These are phyloP conservation scores for Pyrenophora teres DNA, from an alignment of 2,329 filamentous ascomycete genomes.

Conservation along the genomic window DNA sequence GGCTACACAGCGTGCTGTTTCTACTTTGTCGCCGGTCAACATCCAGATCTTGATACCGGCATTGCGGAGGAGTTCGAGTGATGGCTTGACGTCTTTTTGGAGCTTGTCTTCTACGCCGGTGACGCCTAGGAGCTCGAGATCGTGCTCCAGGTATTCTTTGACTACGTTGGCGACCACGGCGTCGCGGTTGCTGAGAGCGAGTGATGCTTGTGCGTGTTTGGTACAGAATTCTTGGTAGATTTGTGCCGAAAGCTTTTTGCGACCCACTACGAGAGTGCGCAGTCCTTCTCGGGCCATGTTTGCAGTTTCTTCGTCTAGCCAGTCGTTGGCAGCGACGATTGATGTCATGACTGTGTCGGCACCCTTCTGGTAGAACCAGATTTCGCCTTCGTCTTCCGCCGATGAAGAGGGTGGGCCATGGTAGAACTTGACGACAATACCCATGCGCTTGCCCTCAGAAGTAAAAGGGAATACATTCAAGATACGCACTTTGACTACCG, in stretches of 20 bases:
- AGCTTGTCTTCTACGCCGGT: slow-evolving; percentile 98
- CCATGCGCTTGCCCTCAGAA: slow-evolving; percentile 97
- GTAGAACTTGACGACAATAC: slow-evolving; percentile 88
- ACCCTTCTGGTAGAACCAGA: slow-evolving; percentile 99
- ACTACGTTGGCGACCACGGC: slow-evolving; percentile 79
- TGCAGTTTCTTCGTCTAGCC: slow-evolving; percentile 98
- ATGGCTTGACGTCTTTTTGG: slow-evolving; percentile 93
- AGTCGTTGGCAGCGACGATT: slow-evolving; percentile 95
- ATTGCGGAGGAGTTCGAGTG: slow-evolving; percentile 90
- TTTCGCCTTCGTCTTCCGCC: slow-evolving; percentile 67
- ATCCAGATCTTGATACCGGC: slow-evolving; percentile 99
- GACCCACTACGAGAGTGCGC: slow-evolving; percentile 91
- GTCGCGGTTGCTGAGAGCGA: slow-evolving; percentile 81
- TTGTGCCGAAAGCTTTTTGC: slow-evolving; percentile 77
- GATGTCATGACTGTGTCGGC: slow-evolving; percentile 98
- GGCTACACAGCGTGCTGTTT: slow-evolving; percentile 94
- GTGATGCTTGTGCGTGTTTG: slow-evolving; percentile 76
- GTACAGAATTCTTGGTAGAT: slow-evolving; percentile 81
- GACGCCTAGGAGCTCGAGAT: slow-evolving; percentile 92
- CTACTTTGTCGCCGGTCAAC: slow-evolving; percentile 97
- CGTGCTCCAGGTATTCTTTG: slow-evolving; percentile 78
- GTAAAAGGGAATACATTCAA: slow-evolving; percentile 97
- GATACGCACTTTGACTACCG: slow-evolving; percentile 83
- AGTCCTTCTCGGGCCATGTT: slow-evolving; percentile 98
- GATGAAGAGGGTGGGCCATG: slow-evolving; percentile 48